Conservation (phyloP, 2,329 filamentous ascomycete genomes). For the Hysterium pulicare region DNA sequence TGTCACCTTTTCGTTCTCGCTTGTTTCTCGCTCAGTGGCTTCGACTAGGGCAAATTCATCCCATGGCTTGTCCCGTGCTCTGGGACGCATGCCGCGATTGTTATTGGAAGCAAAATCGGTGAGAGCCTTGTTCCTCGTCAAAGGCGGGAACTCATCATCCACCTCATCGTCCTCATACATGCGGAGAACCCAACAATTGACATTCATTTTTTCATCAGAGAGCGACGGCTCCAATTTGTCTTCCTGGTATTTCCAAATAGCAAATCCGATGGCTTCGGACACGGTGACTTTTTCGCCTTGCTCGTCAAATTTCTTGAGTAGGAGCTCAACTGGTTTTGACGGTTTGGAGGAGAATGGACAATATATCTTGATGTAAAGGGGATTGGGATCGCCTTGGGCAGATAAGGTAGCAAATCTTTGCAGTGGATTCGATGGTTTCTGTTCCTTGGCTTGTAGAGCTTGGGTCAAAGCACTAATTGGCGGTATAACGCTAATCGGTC, state of each 20-base stretch:
- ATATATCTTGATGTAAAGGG: slow-evolving; percentile 74
- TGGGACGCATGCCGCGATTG: slow-evolving; percentile 61
- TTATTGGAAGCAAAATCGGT: slow-evolving; percentile 76
- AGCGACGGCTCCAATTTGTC: slow-evolving; percentile 70
- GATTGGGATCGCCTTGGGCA: slow-evolving; percentile 74
- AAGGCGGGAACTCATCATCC: slow-evolving; percentile 78
- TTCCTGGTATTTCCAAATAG: slow-evolving; percentile 73
- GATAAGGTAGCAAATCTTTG: slow-evolving; percentile 73
- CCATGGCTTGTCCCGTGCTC: slow-evolving; percentile 72
- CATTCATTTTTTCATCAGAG: slow-evolving; percentile 63
- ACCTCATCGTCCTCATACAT: slow-evolving; percentile 85
- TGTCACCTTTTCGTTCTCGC: slow-evolving; percentile 65
- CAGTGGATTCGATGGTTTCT: slow-evolving; percentile 67
- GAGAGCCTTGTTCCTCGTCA: slow-evolving; percentile 71
- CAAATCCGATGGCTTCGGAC: slow-evolving; percentile 76
- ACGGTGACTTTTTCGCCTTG: slow-evolving; percentile 69
- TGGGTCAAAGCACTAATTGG: slow-evolving; percentile 70
- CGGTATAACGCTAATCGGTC: slow-evolving; percentile 67
- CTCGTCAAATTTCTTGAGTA: slow-evolving; percentile 67
- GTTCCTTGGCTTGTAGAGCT: slow-evolving; percentile 68
- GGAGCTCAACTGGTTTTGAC: slow-evolving; percentile 65
- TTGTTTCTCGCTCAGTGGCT: slow-evolving; percentile 65
- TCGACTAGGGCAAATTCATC: slow-evolving; percentile 80
- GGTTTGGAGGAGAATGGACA: slow-evolving; percentile 66
- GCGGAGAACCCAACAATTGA: slow-evolving; percentile 77